phyloP scores from a whole-genome alignment of 768 basidiomycete species.

The Nidularia pulvinata region DNA sequence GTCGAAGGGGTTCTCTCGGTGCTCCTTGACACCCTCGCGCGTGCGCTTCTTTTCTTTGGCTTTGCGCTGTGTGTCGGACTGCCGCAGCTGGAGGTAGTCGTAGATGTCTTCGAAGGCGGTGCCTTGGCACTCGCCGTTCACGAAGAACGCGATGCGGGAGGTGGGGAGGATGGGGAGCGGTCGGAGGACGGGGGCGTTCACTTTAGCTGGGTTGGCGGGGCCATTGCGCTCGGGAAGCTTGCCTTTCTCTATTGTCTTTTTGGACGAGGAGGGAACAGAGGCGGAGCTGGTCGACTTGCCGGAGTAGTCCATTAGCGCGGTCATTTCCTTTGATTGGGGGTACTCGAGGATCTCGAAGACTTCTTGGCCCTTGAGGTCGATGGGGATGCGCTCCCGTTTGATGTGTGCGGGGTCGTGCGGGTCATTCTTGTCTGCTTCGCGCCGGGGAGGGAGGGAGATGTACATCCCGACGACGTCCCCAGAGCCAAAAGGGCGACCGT shows the following conservation, averaged over 20 bases:
- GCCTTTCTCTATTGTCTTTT: slow-evolving; percentile 68
- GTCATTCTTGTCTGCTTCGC: slow-evolving; percentile 59
- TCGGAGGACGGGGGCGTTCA: slow-evolving; percentile 46
- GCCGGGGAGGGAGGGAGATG: slow-evolving; percentile 79
- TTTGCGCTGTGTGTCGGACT: slow-evolving; percentile 59
- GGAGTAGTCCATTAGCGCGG: slow-evolving; percentile 77
- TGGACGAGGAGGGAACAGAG: slow-evolving; percentile 52
- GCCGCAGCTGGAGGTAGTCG: slow-evolving; percentile 84
- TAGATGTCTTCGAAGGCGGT: slow-evolving; percentile 87
- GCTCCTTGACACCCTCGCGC: slow-evolving; percentile 71
- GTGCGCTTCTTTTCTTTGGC: slow-evolving; percentile 62
- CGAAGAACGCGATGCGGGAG: slow-evolving; percentile 86
- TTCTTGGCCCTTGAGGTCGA: slow-evolving; percentile 95
- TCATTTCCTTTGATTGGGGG: slow-evolving; percentile 89
- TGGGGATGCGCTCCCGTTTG: slow-evolving; percentile 88
- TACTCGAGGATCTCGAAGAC: slow-evolving; percentile 97
- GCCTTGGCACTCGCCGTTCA: slow-evolving; percentile 87
- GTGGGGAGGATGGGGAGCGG: slow-evolving; percentile 67
- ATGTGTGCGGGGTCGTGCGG: slow-evolving; percentile 80
- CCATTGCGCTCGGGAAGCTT: slow-evolving; percentile 66
- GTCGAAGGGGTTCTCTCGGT: slow-evolving; percentile 85
- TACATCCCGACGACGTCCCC: slow-evolving; percentile 95
- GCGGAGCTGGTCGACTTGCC: slow-evolving; percentile 55
- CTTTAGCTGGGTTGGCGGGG: slow-evolving; percentile 32
- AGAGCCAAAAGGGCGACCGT: slow-evolving; percentile 70